Base-by-base conservation (phyloP, 2,329 filamentous ascomycete species). In the Leptographium lundbergii region DNA sequence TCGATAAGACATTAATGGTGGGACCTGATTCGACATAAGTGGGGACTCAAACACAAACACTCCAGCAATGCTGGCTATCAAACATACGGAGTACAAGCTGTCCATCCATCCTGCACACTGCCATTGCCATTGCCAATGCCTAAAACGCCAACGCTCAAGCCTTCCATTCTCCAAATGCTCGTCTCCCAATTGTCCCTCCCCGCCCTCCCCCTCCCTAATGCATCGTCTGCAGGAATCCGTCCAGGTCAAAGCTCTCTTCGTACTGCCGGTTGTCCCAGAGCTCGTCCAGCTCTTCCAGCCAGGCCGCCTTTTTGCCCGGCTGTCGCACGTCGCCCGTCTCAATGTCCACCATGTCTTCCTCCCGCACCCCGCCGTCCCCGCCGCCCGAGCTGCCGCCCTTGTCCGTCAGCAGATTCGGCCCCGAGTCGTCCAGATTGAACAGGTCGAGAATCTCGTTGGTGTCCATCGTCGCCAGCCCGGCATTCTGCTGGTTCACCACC, bases 401-500 rank as follows among this genome's bases (percentile, higher is more conserved):
- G 61, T 85, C 81, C 0, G 80, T 75, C 62, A 86, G 78, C 7
- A 87, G 77, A 47, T 76, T 82, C 4, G 88, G 85, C 50, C 85
- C 87, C 34, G 85, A 80, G 65, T 95, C 90, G 58, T 89, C 88
- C 9, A 99, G 79, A 66, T 88, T 97, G 78, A 99, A 99, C 54
- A 99, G 81, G 68, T 99, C 94, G 3, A 99, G 81, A 61, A 99
- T 95, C 72, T 99, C 91, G 68, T 97, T 94, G 47, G 95, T 99
- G 72, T 97, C 92, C 94, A 99, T 99, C 17, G 91, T 95, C 56
- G 78, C 87, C 1, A 99, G 75, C 1, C 94, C 94, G 1, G 94
- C 92, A 66, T 99, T 99, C 74, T 99, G 94, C 73, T 99, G 94
- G 71, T 99, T 99, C 64, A 99, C 95, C 6, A 99, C 94, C 0